phyloP scores from a whole-genome alignment of 352 stramenopile species.

The Stramenopiles sp. region DNA sequence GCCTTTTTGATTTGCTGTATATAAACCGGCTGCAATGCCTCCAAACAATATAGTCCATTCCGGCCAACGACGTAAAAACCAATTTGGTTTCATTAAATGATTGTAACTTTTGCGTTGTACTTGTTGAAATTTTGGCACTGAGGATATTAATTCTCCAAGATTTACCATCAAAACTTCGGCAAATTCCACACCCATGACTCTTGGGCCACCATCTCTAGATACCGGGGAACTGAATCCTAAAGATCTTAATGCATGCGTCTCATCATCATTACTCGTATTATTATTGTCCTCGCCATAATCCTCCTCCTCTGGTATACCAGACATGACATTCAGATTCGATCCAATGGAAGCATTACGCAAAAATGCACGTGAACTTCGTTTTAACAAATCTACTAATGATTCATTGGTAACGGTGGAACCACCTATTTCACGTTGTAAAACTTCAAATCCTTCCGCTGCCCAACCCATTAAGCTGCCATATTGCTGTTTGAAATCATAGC shows the following conservation, averaged over 20 bases:
- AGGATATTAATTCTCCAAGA: neutral
- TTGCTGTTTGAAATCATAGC: neutral
- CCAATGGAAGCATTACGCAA: neutral
- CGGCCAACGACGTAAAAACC: neutral
- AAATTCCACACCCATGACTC: neutral
- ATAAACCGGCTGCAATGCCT: neutral
- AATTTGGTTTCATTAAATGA: neutral
- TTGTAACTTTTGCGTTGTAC: neutral
- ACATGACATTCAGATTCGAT: neutral
- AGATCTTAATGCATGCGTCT: neutral
- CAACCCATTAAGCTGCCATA: neutral
- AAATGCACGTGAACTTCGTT: neutral
- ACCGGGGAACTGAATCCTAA: neutral
- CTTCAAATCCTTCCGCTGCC: neutral
- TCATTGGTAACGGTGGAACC: neutral
- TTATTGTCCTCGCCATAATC: too few relatives aligned
- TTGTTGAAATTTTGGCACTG: neutral
- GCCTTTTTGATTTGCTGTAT: neutral
- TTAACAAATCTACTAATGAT: neutral
- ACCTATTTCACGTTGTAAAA: neutral
- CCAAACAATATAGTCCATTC: neutral
- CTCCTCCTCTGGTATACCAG: neutral
- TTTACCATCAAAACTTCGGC: neutral
- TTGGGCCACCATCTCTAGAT: neutral
- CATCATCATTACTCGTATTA: neutral